phyloP scores from a whole-genome alignment of 2,329 filamentous ascomycete genomes.

The Penicillium capsulatum region DNA sequence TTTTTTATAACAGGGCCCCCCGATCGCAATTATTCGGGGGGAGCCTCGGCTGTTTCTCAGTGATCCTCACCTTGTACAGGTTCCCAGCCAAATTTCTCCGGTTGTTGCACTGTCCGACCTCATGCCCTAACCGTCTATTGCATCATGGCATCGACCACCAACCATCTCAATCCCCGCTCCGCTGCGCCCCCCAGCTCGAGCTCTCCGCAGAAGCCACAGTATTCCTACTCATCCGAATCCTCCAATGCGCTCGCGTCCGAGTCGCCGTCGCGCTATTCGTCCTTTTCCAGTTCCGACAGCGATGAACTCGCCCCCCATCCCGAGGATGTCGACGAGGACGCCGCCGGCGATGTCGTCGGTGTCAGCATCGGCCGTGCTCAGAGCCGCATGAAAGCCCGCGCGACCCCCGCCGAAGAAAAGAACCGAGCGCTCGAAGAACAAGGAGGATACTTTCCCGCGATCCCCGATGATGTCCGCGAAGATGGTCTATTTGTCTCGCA shows the following conservation, averaged over 20 bases:
- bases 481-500: slow-evolving; percentile 30
- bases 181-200: neutral
- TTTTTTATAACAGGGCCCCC: no score
- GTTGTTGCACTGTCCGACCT: slow-evolving; percentile 6
- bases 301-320: slow-evolving; percentile 21
- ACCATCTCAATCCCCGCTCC: neutral
- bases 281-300: slow-evolving; percentile 32
- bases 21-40: no score
- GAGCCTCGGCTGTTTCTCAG: no score
- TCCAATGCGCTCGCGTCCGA: slow-evolving; percentile 18
- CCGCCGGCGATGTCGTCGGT: slow-evolving; percentile 47
- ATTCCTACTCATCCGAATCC: slow-evolving; percentile 20
- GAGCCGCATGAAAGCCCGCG: slow-evolving; percentile 53
- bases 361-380: slow-evolving; percentile 58
- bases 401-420: slow-evolving; percentile 57
- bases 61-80: no score
- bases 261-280: slow-evolving; percentile 20
- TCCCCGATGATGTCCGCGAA: slow-evolving; percentile 32
- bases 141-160: slow-evolving; percentile 1
- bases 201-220: slow-evolving; percentile 5
- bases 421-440: slow-evolving; percentile 51
- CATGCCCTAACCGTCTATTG: slow-evolving; percentile 9
- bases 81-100: no score
- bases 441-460: slow-evolving; percentile 46
- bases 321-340: slow-evolving; percentile 31